These are phyloP conservation scores for Malassezia caprae DNA, from an alignment of 1,284 basidiomycete genomes.

Conservation along the genomic window DNA sequence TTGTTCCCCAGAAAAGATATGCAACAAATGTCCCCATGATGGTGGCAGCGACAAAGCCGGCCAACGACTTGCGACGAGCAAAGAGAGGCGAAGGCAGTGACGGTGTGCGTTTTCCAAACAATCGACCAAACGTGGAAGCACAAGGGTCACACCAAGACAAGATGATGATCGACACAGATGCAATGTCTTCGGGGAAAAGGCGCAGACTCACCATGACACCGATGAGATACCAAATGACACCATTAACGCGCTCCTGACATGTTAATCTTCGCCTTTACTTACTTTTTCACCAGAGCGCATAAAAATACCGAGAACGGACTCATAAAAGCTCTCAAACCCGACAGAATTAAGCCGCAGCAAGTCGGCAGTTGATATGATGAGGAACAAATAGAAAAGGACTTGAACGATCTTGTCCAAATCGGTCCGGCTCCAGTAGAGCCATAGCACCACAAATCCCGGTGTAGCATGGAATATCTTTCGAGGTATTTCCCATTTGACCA, in stretches of 20 bases:
- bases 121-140: slow-evolving; percentile 80
- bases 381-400: slow-evolving; percentile 60
- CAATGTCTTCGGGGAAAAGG: slow-evolving; percentile 50
- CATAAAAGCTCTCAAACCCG: slow-evolving; percentile 66
- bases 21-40: slow-evolving; percentile 66
- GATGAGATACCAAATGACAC: slow-evolving; percentile 89
- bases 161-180: slow-evolving; percentile 42
- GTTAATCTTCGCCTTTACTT: slow-evolving; percentile 21
- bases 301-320: slow-evolving; percentile 67
- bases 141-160: slow-evolving; percentile 95
- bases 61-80: slow-evolving; percentile 72
- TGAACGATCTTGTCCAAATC: slow-evolving; percentile 55
- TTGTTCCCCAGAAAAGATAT: slow-evolving; percentile 62
- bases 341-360: slow-evolving; percentile 64
- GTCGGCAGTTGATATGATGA: slow-evolving; percentile 66
- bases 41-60: slow-evolving; percentile 77
- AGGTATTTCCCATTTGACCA: slow-evolving; percentile 61
- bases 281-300: slow-evolving; percentile 89
- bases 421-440: slow-evolving; percentile 55
- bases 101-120: slow-evolving; percentile 67
- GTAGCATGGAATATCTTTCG: slow-evolving; percentile 80
- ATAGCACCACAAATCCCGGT: slow-evolving; percentile 76
- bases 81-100: slow-evolving; percentile 67
- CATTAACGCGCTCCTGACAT: slow-evolving; percentile 50
- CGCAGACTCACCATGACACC: slow-evolving; percentile 74